Conservation (phyloP, 2,329 filamentous ascomycete genomes). For the Sclerotinia nivalis region DNA sequence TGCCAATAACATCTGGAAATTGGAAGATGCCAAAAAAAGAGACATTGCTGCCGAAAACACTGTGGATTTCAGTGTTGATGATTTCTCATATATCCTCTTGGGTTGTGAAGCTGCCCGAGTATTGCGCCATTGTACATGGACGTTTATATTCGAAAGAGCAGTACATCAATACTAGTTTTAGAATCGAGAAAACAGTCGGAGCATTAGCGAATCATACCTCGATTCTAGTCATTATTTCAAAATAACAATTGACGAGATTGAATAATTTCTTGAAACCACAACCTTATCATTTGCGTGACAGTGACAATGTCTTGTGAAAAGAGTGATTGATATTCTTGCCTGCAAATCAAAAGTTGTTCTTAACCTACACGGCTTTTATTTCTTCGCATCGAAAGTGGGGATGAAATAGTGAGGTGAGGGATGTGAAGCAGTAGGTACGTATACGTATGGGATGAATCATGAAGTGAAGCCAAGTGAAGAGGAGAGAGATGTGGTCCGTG, state of each 20-base stretch:
- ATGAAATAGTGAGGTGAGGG: neutral
- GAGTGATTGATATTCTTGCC: neutral
- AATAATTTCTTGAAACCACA: neutral
- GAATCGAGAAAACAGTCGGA: neutral
- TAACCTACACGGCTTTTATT: neutral
- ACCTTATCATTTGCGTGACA: neutral
- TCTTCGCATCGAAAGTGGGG: neutral
- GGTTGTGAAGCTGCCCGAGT: neutral
- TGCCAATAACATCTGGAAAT: neutral
- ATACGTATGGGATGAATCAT: neutral
- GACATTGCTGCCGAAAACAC: rapidly evolving
- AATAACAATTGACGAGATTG: too few relatives aligned
- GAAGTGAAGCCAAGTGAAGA: neutral
- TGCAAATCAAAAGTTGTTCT: neutral
- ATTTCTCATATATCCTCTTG: too few relatives aligned
- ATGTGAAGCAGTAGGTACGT: neutral
- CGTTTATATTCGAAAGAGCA: neutral
- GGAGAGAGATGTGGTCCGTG: neutral
- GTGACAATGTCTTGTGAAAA: neutral
- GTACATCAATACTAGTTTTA: neutral
- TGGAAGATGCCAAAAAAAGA: neutral
- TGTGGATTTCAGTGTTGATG: neutral
- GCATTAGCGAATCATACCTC: neutral
- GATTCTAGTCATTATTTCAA: too few relatives aligned
- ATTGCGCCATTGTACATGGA: neutral